Base-by-base conservation (phyloP, 2,329 filamentous ascomycete genomes). In the Alternaria ventricosa region DNA sequence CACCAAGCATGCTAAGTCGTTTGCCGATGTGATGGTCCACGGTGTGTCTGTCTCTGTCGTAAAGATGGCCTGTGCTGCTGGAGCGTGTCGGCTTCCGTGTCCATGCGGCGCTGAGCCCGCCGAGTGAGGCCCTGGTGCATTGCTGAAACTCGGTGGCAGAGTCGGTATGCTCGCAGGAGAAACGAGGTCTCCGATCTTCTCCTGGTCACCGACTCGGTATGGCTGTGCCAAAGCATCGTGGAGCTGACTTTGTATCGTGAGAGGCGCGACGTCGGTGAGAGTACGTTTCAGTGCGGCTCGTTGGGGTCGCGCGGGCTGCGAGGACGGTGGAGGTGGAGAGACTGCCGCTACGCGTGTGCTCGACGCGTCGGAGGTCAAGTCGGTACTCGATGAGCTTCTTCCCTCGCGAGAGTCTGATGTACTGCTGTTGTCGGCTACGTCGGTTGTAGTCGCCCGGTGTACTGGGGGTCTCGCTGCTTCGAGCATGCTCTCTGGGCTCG, bases 11-110 rank as follows among this genome's bases (percentile, higher is more conserved):
- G 96, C 96, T 53, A 99, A 85, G 78, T 99, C 96, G 77, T 99
- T 99, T 54, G 96, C 96, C 4, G 96, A 93, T 57, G 97, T 87
- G 63, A 99, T 97, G 1, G 95, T 99, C 92, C 94, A 99, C 4
- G 95, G 96, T 9, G 93, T 88, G 67, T 91, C 89, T 13, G 92
- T 87, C 79, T 97, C 93, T n/a, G 96, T 99, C 8, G 95, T 96
- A 78, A 99, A 99, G 61, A 99, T 97, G 57, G 96, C 96, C 79
- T 99, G 96, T 6, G 95, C 92, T 45, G 93, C 92, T 8, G 94
- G 94, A 13, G 92, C 90, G 89, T 94, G 97, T 79, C 96, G 89
- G 73, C 92, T 96, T 61, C 93, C 92, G 80, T 97, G 94, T 9
- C 92, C 92, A 79, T 97, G 95, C n/a, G 84, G 83, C 41, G 82